Conservation (phyloP, 352 stramenopile species). For the Phytophthora capsici region DNA sequence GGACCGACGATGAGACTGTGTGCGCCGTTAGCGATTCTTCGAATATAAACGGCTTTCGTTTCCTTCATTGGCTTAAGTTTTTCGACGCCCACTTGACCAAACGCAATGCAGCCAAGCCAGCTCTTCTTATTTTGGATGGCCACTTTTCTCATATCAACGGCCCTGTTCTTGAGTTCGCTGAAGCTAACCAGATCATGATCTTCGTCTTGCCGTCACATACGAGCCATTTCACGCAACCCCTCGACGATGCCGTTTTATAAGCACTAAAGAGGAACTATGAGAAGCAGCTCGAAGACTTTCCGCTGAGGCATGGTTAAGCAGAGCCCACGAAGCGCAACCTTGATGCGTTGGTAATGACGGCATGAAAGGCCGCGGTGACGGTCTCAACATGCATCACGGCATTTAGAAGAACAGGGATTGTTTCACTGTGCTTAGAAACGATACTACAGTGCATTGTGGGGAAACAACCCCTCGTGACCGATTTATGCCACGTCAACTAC, state of each 20-base stretch:
- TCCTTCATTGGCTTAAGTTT: background rate
- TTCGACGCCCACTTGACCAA: background rate
- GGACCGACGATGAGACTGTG: background rate
- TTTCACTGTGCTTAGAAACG: too few relatives aligned
- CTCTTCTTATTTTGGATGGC: background rate
- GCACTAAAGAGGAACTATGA: background rate
- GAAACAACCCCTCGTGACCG: too few relatives aligned
- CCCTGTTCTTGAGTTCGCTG: background rate
- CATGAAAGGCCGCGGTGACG: too few relatives aligned
- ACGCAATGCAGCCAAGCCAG: background rate
- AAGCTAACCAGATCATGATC: background rate
- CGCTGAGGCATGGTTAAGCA: background rate
- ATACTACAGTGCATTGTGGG: too few relatives aligned
- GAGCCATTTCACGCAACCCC: background rate
- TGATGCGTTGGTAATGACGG: background rate
- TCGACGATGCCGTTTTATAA: background rate
- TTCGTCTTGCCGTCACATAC: background rate
- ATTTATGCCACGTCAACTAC: too few relatives aligned
- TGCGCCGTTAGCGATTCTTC: background rate
- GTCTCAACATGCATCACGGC: too few relatives aligned
- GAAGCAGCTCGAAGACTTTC: background rate
- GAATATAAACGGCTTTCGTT: background rate
- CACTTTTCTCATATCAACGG: constrained; percentile 1
- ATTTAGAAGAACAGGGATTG: too few relatives aligned
- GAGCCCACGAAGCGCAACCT: background rate